These are phyloP conservation scores for Trichoderma arundinaceum DNA, from an alignment of 2,329 filamentous ascomycete species.

Conservation along the genomic window DNA sequence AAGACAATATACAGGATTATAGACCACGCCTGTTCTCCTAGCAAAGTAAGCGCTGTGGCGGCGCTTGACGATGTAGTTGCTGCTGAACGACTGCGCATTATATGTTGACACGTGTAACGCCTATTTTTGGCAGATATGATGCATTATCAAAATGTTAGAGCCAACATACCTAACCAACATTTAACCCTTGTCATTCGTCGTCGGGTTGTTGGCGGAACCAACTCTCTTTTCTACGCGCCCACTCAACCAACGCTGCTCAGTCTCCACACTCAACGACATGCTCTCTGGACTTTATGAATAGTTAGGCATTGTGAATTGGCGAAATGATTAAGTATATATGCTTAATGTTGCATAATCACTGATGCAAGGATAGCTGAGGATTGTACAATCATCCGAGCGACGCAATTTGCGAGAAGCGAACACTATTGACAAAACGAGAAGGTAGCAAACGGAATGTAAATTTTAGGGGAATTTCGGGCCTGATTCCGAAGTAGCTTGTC, in stretches of 20 bases:
- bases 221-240: neutral
- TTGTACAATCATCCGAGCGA: neutral
- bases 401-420: slow-evolving; percentile 17
- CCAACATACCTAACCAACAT: neutral
- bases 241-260: neutral
- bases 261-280: slow-evolving; percentile 21
- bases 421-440: slow-evolving; percentile 22
- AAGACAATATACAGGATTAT: neutral
- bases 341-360: neutral
- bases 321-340: neutral
- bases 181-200: neutral
- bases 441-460: neutral
- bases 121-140: neutral
- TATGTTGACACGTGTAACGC: neutral
- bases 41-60: neutral
- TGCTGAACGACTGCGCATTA: neutral
- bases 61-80: neutral
- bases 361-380: neutral
- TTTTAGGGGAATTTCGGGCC: slow-evolving; percentile 13
- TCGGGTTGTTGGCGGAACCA: neutral
- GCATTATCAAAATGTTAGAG: neutral
- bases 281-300: neutral
- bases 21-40: neutral
- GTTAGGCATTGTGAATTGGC: neutral
- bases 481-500: slow-evolving; percentile 8